These are phyloP conservation scores for Clonostachys solani DNA, from an alignment of 2,329 filamentous ascomycete genomes.

Conservation along the genomic window DNA sequence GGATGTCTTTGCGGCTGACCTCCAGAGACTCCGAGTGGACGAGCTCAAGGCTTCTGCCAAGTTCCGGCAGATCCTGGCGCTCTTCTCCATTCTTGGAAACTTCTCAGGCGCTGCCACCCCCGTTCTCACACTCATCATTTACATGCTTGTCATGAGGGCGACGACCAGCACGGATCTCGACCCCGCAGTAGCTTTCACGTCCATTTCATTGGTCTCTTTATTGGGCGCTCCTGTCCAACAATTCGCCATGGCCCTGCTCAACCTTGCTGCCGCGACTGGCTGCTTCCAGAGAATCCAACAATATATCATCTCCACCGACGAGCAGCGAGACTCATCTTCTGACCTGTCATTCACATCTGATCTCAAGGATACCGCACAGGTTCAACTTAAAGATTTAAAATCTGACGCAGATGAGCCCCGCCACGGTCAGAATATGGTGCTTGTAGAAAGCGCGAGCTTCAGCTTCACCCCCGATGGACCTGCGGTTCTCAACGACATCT, in stretches of 20 bases:
- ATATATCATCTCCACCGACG: slow-evolving; percentile 17
- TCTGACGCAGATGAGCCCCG: not conserved
- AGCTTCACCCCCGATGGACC: slow-evolving; percentile 3
- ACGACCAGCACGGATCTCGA: not conserved
- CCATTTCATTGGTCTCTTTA: not conserved
- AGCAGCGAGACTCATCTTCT: slow-evolving; percentile 11
- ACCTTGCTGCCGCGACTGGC: not conserved
- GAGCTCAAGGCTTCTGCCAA: slow-evolving; percentile 31
- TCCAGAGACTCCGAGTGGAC: slow-evolving; percentile 26
- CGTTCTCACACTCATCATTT: not conserved
- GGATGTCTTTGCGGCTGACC: slow-evolving; percentile 18
- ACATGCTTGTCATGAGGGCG: not conserved
- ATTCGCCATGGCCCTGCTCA: not conserved
- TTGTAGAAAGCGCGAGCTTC: not conserved
- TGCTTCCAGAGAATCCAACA: slow-evolving; percentile 23
- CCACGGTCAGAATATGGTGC: too few relatives aligned
- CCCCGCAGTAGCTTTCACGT: not conserved
- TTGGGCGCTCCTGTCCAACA: not conserved
- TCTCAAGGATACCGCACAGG: too few relatives aligned
- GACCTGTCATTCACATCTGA: not conserved
- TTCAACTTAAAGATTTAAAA: not conserved
- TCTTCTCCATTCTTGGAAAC: slow-evolving; percentile 16
- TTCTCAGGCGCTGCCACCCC: slow-evolving; percentile 10
- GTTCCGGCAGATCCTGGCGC: slow-evolving; percentile 27
- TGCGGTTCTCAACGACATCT: slow-evolving; percentile 14